Evolutionary conservation across 1,284 basidiomycete species (phyloP), one percentile per base, ranked within the genome.

Genomic region (Stygiomarasmius scandens): DNA sequence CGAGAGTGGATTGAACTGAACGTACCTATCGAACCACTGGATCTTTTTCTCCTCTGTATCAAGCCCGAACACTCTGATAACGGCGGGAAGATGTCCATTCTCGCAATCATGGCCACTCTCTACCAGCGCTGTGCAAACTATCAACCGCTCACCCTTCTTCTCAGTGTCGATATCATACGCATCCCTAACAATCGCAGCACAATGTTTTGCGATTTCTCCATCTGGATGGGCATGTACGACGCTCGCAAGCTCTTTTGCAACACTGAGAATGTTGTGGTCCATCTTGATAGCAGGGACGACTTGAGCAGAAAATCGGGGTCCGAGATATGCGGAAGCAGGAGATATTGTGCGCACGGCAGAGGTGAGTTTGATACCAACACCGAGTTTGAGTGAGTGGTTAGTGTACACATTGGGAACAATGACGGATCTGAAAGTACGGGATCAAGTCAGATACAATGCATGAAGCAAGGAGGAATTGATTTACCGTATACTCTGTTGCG

Each of bases 221-320:
- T 83, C 71, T 8, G 75, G 70, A 60, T 80, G 65, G 0, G 66
- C 61, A 55, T 81, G 77, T 2, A 81, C 77, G 25, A 79, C 76
- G 49, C 77, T 81, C 3, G 80, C 80, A 11, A 82, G 71, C 64
- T 84, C 82, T 61, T 73, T 75, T 9, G 79, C 79, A 4, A 84
- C 80, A 0, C 78, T 80, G 27, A 82, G 70, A 19, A 82, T 70
- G 25, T 72, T 73, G 70, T 82, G 68, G 73, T 93, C 76, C 73
- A 89, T 72, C 72, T 75, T 69, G 72, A 93, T 75, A 69, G 79
- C 74, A 70, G 90, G 73, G 73, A 92, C 79, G 72, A 92, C 74
- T 64, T 88, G 63, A 64, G 84, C 59, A 65, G 84, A 75, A 78
- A 87, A 73, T 70, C 78, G 74, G 1, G 80, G 80, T 2, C 81